Evolutionary conservation across 2,329 filamentous ascomycete genomes (phyloP), one percentile per base, ranked within the genome.

Genomic region (Fusarium proliferatum): DNA sequence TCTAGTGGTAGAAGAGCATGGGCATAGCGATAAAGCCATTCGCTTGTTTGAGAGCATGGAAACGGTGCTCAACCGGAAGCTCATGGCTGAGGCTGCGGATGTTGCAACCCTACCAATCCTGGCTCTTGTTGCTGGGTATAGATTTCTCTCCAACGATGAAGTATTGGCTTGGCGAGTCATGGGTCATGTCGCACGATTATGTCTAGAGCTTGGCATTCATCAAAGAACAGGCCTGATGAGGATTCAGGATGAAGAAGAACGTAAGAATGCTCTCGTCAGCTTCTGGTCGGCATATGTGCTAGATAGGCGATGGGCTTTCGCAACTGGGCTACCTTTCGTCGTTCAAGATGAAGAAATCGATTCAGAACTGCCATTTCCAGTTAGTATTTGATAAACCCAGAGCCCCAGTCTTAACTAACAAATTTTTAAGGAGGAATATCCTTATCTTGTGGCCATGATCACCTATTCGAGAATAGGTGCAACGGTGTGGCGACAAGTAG

Each of bases 221-320:
- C 89, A 94, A 46, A 88, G 90, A 64, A 92, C 94, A 72, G 93
- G 92, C 1, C 87, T 97, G 65, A 84, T 91, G 60, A 89, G 88
- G 65, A 94, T 96, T 52, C 83, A 87, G 12, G 89, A 93, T 71
- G 90, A 93, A 49, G 86, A 90, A 46, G 92, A 95, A 69, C 88
- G 93, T 55, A 86, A 87, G 56, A 87, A 90, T 57, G 91, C 93
- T 0, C 87, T 93, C 34, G 89, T 92, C 56, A 89, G 94, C 19
- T 97, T 97, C 81, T 98, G 94, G 95, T 91, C 92, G 3, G 91
- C 95, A 23, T 97, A 96, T 78, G 91, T 95, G 8, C 85, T 97
- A 43, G 95, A 97, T 80, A 88, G 94, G 43, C 88, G 95, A 57
- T 97, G 94, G 94, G 94, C 93, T 72, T 94, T 97, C 76, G 93